These are phyloP conservation scores for Boletus semigastroideus DNA, from an alignment of 1,284 basidiomycete species.

Conservation along the genomic window DNA sequence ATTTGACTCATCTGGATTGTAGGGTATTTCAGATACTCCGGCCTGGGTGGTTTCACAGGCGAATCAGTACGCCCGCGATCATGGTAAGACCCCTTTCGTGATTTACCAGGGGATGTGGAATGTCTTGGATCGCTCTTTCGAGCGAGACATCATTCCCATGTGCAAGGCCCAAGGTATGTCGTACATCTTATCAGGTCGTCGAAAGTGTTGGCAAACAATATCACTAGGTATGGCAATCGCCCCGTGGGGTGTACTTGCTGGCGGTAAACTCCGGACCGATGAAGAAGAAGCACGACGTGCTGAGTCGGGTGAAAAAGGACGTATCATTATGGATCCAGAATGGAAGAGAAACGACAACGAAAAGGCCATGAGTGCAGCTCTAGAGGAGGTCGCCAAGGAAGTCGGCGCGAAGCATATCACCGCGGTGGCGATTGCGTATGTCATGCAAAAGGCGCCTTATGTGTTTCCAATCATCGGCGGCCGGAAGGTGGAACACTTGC, in stretches of 20 bases:
- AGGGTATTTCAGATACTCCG: slow-evolving; percentile 43
- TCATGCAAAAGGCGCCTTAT: slow-evolving; percentile 47
- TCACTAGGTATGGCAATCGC: slow-evolving; percentile 38
- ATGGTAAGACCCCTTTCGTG: slow-evolving; percentile 51
- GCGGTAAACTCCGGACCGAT: slow-evolving; percentile 37
- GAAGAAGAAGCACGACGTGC: slow-evolving; percentile 33
- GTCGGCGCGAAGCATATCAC: slow-evolving; percentile 37
- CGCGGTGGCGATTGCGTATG: slow-evolving; percentile 44
- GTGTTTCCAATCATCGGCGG: slow-evolving; percentile 54
- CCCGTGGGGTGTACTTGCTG: slow-evolving; percentile 41
- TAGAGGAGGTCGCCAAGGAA: slow-evolving; percentile 40
- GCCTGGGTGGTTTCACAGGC: slow-evolving; percentile 56
- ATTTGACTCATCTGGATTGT: background rate
- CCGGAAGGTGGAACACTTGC: slow-evolving; percentile 49
- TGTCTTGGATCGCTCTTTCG: slow-evolving; percentile 49
- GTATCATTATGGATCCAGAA: slow-evolving; percentile 6
- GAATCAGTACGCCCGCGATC: slow-evolving; percentile 50
- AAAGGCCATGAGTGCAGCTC: slow-evolving; percentile 23
- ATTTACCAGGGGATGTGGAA: slow-evolving; percentile 60
- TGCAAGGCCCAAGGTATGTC: slow-evolving; percentile 38
- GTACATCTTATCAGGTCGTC: background rate
- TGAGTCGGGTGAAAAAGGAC: slow-evolving; percentile 31
- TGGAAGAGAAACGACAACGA: slow-evolving; percentile 36
- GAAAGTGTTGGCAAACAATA: background rate
- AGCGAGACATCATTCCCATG: slow-evolving; percentile 66